These are phyloP conservation scores for Colletotrichum graminicola DNA, from an alignment of 2,329 filamentous ascomycete species.

Conservation along the genomic window DNA sequence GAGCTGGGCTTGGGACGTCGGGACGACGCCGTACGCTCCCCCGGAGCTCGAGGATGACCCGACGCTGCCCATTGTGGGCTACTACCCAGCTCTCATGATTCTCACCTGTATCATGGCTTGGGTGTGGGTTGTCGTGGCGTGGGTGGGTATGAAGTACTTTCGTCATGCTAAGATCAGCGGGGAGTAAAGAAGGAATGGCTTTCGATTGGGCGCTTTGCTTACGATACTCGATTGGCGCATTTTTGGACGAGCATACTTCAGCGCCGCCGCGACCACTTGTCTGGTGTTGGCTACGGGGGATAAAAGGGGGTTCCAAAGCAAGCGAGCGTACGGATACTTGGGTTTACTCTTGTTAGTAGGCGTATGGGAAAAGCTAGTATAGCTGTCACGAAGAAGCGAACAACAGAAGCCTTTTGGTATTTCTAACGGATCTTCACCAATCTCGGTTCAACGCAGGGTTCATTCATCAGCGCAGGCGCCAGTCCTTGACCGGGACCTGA, in stretches of 20 bases:
- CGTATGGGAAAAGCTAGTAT: not conserved
- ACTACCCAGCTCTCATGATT: conserved; percentile 95
- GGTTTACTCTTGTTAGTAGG: not conserved
- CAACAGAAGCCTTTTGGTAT: not conserved
- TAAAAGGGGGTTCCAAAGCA: not conserved
- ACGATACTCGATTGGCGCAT: not conserved
- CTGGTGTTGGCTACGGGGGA: not conserved
- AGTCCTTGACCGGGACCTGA: not conserved
- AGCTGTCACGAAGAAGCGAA: no score
- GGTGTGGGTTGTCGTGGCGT: conserved; percentile 98
- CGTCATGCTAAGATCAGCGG: conserved; percentile 90
- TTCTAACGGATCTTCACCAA: not conserved
- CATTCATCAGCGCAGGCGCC: no score
- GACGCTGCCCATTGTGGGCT: conserved; percentile 94
- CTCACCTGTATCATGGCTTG: conserved; percentile 96
- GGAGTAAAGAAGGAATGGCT: conserved; percentile 57
- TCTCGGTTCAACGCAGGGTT: not conserved
- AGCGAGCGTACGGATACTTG: conserved; percentile 1
- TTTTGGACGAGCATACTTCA: not conserved
- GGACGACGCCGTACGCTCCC: conserved; percentile 93
- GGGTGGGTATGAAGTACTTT: conserved; percentile 99
- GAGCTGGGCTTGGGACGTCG: conserved; percentile 99
- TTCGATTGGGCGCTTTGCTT: no score
- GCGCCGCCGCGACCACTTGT: not conserved
- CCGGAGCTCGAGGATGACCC: conserved; percentile 96